Percentiles rank a stretch among this genome's conserved stretches.
phyloP scores from a whole-genome alignment of 768 basidiomycete genomes.

The Peribolospora baueri region DNA sequence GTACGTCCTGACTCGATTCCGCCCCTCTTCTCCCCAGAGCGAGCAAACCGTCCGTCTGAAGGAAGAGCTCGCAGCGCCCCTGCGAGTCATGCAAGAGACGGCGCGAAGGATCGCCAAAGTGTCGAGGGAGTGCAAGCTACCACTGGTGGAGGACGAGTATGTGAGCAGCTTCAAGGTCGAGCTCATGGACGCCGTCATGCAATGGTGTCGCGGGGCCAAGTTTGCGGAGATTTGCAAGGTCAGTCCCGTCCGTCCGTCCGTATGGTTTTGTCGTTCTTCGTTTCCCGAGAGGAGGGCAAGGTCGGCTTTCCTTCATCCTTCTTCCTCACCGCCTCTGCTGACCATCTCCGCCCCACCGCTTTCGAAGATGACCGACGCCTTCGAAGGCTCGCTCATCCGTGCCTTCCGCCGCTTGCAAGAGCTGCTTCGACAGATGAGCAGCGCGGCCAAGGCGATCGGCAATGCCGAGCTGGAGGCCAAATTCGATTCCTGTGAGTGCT shows the following conservation, averaged over 20 bases:
- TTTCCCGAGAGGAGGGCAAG: not conserved
- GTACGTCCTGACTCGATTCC: not conserved
- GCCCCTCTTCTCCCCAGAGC: conserved; percentile 28
- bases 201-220: conserved; percentile 95
- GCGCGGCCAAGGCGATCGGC: conserved; percentile 87
- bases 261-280: not conserved
- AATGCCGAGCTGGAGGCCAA: conserved; percentile 81
- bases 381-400: conserved; percentile 88
- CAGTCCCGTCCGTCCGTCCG: conserved; percentile 7
- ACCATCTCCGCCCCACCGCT: not conserved
- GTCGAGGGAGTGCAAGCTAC: conserved; percentile 72
- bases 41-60: conserved; percentile 64
- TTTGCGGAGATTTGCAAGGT: conserved; percentile 95
- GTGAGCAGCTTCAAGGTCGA: conserved; percentile 93
- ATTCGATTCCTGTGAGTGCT: conserved; percentile 37
- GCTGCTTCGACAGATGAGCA: conserved; percentile 81
- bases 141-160: conserved; percentile 78
- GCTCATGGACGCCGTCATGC: conserved; percentile 88
- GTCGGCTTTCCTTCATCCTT: not conserved
- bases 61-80: conserved; percentile 75
- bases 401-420: conserved; percentile 88
- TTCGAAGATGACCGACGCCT: conserved; percentile 76
- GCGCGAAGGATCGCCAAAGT: conserved; percentile 92
- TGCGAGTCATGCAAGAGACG: conserved; percentile 86
- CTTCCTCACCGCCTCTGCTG: not conserved